Base-by-base conservation (phyloP, 2,329 filamentous ascomycete species). In the Apiospora marii region DNA sequence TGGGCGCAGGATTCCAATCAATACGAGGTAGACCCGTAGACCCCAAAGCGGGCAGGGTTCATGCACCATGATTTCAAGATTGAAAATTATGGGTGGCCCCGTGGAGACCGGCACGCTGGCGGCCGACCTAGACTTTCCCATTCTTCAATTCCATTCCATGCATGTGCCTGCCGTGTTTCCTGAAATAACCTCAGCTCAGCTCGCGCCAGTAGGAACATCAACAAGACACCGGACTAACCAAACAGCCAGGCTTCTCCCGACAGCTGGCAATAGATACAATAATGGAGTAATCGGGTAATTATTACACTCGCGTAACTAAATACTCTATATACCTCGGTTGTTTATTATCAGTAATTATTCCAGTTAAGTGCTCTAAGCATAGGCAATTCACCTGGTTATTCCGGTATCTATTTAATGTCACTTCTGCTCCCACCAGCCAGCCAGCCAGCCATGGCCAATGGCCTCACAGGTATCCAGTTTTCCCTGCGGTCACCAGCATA, bases 41-140 rank as follows among this genome's bases (percentile, higher is more conserved):
- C 68, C 24, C 46, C 19, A 70, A 46, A 51, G 49, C 53, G 68
- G 68, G 30, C 53, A 61, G 53, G 53, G 53, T 61, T 61, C 53
- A 61, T 61, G 53, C 53, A 61, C 53, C 27, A 37, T 61, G 53
- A n/a, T 22, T 61, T 61, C 37, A 61, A 61, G 34, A 61, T 61
- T 30, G 34, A 37, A 30, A 30, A 37, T 61, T 37, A 61, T 61
- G 53, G 53, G 30, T 53, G 53, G 53, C 53, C 34, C 53, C 30
- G 53, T 61, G 53, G 53, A 61, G 30, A 61, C 30, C 14, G 30
- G 53, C 16, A 22, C 30, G 27, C 53, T 30, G 53, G 34, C 53
- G 53, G 14, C 53, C 51, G 51, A 27, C 51, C 53, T 37, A 37
- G 53, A 34, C 30, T 61, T 61, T 61, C 10, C 22, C 34, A 30